phyloP scores from a whole-genome alignment of 495 filamentous ascomycete genomes.

The Trypethelium eluteriae region DNA sequence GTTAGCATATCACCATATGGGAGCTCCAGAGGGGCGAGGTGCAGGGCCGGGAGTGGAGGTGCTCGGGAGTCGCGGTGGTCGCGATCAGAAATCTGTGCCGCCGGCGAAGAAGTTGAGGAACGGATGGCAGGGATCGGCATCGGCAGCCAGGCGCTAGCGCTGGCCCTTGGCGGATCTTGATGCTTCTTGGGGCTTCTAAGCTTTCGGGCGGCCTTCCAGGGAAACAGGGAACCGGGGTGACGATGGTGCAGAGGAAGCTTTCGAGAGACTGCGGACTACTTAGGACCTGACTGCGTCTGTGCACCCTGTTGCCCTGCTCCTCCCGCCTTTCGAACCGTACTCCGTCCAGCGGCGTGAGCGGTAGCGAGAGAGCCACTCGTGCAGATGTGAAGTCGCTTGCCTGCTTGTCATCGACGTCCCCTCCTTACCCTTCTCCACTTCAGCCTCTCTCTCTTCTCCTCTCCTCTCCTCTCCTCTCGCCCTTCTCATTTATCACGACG shows the following conservation, averaged over 20 bases:
- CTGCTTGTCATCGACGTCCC: background rate
- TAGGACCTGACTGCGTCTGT: background rate
- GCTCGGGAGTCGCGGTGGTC: background rate
- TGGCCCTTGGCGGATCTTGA: conserved; percentile 1
- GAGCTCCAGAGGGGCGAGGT: background rate
- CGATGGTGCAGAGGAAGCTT: too few species aligned
- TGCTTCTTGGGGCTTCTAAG: background rate
- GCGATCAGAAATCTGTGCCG: too few species aligned
- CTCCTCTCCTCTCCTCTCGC: background rate
- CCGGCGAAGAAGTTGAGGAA: background rate
- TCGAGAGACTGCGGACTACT: too few species aligned
- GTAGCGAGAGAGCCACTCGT: conserved; percentile 11
- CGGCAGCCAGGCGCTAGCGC: conserved; percentile 4
- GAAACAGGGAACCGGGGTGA: too few species aligned
- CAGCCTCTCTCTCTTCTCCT: background rate
- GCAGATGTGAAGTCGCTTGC: background rate
- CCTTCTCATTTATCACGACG: too few species aligned
- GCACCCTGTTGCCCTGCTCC: background rate
- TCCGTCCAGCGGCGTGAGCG: background rate
- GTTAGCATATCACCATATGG: too few species aligned
- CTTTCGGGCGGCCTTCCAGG: background rate
- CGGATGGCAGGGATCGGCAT: background rate
- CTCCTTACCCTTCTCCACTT: background rate
- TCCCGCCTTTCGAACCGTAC: conserved; percentile 1
- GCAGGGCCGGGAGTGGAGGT: background rate